These are phyloP conservation scores for Ophiostoma novo-ulmi DNA, from an alignment of 2,329 filamentous ascomycete species.

Conservation along the genomic window DNA sequence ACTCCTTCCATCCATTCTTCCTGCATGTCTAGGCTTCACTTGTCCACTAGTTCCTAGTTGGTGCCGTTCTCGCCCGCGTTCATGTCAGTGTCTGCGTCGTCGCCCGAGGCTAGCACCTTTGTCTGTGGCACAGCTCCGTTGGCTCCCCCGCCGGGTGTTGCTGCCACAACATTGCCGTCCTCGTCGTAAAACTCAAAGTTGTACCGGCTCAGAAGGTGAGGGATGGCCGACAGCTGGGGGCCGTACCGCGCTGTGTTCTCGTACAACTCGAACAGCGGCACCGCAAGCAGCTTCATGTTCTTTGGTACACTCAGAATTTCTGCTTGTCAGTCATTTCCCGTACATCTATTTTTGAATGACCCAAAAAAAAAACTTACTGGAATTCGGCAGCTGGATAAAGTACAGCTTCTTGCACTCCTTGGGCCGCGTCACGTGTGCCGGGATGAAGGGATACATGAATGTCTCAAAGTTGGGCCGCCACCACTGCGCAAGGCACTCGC, in stretches of 20 bases:
- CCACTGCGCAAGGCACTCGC: slow-evolving; percentile 94
- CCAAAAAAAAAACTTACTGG: slow-evolving; percentile 54
- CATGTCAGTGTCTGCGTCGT: slow-evolving; percentile 60
- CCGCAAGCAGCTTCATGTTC: slow-evolving; percentile 98
- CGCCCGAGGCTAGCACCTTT: slow-evolving; percentile 58
- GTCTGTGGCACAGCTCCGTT: slow-evolving; percentile 54
- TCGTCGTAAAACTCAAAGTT: slow-evolving; percentile 98
- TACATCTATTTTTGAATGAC: not conserved
- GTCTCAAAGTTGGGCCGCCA: slow-evolving; percentile 99
- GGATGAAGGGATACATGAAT: slow-evolving; percentile 99
- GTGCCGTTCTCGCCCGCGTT: slow-evolving; percentile 25
- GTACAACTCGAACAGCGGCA: slow-evolving; percentile 95
- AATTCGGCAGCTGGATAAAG: slow-evolving; percentile 88
- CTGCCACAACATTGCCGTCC: slow-evolving; percentile 76
- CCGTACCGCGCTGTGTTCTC: slow-evolving; percentile 95
- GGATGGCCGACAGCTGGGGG: slow-evolving; percentile 91
- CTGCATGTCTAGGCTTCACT: no score
- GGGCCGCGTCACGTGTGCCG: slow-evolving; percentile 88
- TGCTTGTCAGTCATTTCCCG: slow-evolving; percentile 35
- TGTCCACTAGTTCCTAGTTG: not conserved
- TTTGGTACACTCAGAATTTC: slow-evolving; percentile 95
- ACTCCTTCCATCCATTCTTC: not conserved
- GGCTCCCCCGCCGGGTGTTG: slow-evolving; percentile 65
- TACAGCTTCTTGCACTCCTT: slow-evolving; percentile 99
- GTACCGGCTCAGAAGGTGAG: slow-evolving; percentile 88